Evolutionary conservation across 306 rosid genomes (phyloP), one percentile per base, ranked within the genome.

Genomic region (Vicia sativa): DNA sequence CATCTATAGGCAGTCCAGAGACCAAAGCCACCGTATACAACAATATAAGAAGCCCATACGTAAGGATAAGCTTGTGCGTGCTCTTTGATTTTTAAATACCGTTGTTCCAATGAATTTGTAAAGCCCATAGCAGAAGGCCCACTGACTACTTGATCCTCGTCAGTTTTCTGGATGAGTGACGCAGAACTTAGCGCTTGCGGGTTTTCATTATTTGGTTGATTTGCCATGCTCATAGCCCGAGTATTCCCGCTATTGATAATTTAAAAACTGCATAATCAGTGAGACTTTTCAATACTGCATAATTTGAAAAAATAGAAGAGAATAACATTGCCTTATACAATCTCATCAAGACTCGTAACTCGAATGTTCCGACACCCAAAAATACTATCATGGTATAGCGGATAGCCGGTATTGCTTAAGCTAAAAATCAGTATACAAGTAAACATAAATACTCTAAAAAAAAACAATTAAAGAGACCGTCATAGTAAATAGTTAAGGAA

Each of bases 31-130:
- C 97, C 95, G 53, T 91, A 88, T 49, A 89, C 96, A 62, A 87
- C 78, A 77, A 81, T 77, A 70, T 89, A 91, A 23, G 96, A 91
- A 65, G 70, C 91, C 97, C 96, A 91, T 16, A 91, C 96, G 35
- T 91, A 91, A 19, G 92, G 95, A 73, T 89, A 91, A 38, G 86
- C 72, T 79, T 85, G 86, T 12, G 89, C 95, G 53, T 89, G 77
- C 73, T 89, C 95, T 79, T 74, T 91, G 60, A 78, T 67, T 77
- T 78, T 70, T 64, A 54, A 73, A 72, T 82, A 89, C 72, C 73
- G 84, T 9, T 80, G 75, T 78, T 78, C 89, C 75, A 84, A 23
- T 9, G 55, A 79, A 64, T 73, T 84, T 38, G 39, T 71, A 74
- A 74, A 79, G 54, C 85, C 83, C 49, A 15, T 28, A 57, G 74